phyloP scores from a whole-genome alignment of 306 rosid species.

The Sindora glabra region DNA sequence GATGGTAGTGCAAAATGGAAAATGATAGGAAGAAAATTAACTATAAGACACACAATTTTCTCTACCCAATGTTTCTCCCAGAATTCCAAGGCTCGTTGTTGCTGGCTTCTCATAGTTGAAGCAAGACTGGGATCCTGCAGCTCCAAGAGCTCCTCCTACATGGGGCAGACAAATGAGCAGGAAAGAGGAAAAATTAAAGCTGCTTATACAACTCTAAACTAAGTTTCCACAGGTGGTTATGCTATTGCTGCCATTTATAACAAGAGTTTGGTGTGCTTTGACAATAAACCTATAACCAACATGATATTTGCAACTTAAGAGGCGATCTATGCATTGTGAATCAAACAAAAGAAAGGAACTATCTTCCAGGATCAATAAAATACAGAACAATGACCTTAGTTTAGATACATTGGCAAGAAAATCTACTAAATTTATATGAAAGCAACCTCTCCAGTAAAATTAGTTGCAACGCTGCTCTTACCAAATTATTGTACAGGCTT shows the following conservation, averaged over 20 bases:
- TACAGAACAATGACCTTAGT: background rate
- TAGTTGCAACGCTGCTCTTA: background rate
- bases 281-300: background rate
- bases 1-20: background rate
- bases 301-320: background rate
- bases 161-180: constrained; percentile 17
- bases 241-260: background rate
- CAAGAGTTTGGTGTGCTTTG: background rate
- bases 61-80: constrained; percentile 89
- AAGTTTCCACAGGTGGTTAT: background rate
- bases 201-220: background rate
- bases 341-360: background rate
- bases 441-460: background rate
- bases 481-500: background rate
- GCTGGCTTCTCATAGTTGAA: constrained; percentile 60
- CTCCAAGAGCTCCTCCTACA: constrained; percentile 85
- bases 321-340: background rate
- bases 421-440: background rate
- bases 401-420: background rate
- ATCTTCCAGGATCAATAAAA: background rate
- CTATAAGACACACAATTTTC: constrained; percentile 12
- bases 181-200: background rate
- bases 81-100: constrained; percentile 55
- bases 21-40: constrained; percentile 9
- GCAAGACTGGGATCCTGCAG: constrained; percentile 79